Evolutionary conservation across 139 green algal genomes (phyloP).

Genomic region (Tetradesmus lagerheimii): DNA sequence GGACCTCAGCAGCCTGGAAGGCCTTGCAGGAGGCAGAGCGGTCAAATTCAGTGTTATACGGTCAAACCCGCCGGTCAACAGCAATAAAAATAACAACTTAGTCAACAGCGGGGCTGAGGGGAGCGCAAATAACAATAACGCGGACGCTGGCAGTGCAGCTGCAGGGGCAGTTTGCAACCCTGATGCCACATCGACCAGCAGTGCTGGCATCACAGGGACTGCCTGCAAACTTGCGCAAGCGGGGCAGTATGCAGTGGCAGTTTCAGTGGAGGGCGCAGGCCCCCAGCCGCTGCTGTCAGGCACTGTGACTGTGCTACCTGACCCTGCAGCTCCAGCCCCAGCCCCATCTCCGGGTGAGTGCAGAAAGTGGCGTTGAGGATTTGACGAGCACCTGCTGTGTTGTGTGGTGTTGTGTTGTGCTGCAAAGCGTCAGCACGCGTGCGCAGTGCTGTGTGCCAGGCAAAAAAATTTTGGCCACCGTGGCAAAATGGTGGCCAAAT

Average conservation of each 20-base stretch:
- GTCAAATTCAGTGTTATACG: background rate
- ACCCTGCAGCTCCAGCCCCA: background rate
- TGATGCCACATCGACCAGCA: background rate
- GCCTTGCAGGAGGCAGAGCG: background rate
- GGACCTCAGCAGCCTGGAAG: background rate
- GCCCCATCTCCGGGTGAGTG: background rate
- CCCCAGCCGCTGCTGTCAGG: background rate
- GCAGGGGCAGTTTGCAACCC: background rate
- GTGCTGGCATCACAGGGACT: background rate
- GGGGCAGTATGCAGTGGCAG: background rate
- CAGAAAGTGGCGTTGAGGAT: background rate
- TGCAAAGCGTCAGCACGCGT: too few species aligned
- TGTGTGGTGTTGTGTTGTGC: too few species aligned
- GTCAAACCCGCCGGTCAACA: background rate
- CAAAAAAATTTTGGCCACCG: too few species aligned
- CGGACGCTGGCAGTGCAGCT: background rate
- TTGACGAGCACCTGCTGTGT: too few species aligned
- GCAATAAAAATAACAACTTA: background rate
- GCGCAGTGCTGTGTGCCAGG: too few species aligned
- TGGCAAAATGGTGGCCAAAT: too few species aligned
- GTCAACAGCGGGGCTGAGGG: background rate
- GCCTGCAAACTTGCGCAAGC: background rate
- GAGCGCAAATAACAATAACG: background rate
- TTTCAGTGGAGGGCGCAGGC: background rate
- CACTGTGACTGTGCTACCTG: background rate